A percentile compares a stretch with the other conserved stretches of the same genome.
phyloP scores from a whole-genome alignment of 805 yeast species.

The Suhomyces sp. region DNA sequence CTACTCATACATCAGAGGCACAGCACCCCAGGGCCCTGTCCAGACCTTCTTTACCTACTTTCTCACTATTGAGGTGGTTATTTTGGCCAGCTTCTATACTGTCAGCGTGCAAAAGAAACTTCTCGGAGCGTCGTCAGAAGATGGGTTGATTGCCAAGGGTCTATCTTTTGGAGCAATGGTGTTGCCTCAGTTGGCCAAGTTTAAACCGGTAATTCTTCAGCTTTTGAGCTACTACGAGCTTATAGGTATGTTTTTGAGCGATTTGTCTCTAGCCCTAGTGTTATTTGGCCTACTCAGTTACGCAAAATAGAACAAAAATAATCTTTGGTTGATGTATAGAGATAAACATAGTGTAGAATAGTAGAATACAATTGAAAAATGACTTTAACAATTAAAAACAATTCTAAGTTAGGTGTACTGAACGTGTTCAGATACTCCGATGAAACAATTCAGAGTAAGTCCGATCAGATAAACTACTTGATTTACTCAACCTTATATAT shows the following conservation, averaged over 20 bases:
- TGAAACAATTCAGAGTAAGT: no score
- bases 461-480: no score
- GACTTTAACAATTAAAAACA: no score
- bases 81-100: conserved; percentile 33
- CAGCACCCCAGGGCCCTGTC: conserved; percentile 11
- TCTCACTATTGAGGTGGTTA: conserved; percentile 29
- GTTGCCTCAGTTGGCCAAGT: conserved; percentile 29
- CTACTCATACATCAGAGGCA: conserved; percentile 23
- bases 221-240: conserved; percentile 37
- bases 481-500: no score
- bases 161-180: conserved; percentile 33
- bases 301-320: conserved; percentile 2
- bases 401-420: no score
- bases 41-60: conserved; percentile 26
- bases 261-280: conserved; percentile 34
- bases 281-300: conserved; percentile 37
- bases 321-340: no score
- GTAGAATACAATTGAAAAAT: no score
- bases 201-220: conserved; percentile 26
- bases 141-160: conserved; percentile 25
- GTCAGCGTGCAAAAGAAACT: conserved; percentile 24
- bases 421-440: no score
- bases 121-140: conserved; percentile 22
- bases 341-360: no score
- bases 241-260: conserved; percentile 34